Conservation (phyloP, 2,329 filamentous ascomycete species). For the Gaeumannomyces sp. region DNA sequence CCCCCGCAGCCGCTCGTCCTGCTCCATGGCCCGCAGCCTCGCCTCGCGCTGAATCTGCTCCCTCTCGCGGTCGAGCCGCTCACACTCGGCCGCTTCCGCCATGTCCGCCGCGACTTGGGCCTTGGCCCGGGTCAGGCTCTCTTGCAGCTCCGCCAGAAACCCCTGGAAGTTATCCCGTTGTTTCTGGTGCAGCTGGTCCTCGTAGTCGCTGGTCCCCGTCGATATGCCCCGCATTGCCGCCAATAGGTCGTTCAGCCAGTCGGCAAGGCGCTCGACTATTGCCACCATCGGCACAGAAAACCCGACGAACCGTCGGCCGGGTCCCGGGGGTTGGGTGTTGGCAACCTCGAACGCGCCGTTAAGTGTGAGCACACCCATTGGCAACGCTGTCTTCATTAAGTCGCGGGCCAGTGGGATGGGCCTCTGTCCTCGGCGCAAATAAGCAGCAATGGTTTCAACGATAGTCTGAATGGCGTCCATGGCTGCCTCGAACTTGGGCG, state of each 20-base stretch:
- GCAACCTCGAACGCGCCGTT: not conserved
- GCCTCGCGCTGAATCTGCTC: not conserved
- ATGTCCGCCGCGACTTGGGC: not conserved
- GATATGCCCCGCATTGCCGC: not conserved
- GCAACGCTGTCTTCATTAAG: not conserved
- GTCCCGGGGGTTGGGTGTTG: not conserved
- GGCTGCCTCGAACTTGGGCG: not conserved
- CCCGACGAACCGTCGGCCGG: not conserved
- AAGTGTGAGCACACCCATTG: not conserved
- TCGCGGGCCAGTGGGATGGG: not conserved
- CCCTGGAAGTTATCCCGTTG: not conserved
- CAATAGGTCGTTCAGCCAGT: not conserved
- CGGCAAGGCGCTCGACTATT: not conserved
- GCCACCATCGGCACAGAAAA: conserved; percentile 3
- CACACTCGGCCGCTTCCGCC: not conserved
- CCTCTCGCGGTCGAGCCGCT: not conserved
- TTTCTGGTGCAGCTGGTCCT: not conserved
- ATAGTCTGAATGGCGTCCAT: not conserved
- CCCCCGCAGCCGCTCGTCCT: not conserved
- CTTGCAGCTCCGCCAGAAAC: not conserved
- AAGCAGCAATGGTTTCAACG: not conserved
- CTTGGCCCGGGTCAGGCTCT: not conserved
- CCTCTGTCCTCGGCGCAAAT: not conserved
- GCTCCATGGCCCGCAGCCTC: no score
- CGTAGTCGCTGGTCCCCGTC: not conserved